Evolutionary conservation across 495 filamentous ascomycete species (phyloP), one percentile per base, ranked within the genome.

Genomic region (Penicillium maclennaniae): DNA sequence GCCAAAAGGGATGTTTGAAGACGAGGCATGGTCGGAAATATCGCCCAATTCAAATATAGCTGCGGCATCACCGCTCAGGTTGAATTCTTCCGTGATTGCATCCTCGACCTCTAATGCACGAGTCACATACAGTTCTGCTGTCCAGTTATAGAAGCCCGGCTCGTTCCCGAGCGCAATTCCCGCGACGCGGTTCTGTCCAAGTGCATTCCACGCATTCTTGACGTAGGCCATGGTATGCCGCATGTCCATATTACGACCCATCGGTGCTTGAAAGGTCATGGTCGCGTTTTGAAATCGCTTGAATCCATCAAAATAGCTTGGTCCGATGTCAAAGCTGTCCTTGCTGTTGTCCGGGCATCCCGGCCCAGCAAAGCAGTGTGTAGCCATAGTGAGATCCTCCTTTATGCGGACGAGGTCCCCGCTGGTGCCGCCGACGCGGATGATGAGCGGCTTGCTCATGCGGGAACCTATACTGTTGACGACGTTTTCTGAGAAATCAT

Each of bases 151-250:
- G 27, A 43, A 51, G 26, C 58, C 34, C 10, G 63, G 56, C 43
- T 68, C 64, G 42, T 68, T 68, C 0, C 64, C 64, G 4, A 68
- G 31, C 0, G 61, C 64, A 53, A 68, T 60, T 2, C 50, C 64
- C 12, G 49, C 60, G 6, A 68, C 21, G 7, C 59, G 44, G n/a
- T 55, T 45, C 17, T 52, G 39, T 4, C 54, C 59, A 14, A 62
- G 15, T 27, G 50, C 47, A 15, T 56, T 14, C 19, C 49, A 62
- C 6, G 62, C 62, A 4, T 38, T 55, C 20, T 16, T 37, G 4
- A 62, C 47, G 34, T 53, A 68, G 3, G 39, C 38, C 36, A 61
- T 40, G 6, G 64, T 41, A 9, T 56, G 50, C 0, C 34, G 36
- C 19, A 65, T 41, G 1, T 60, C 51, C 17, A 55, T 45, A 1